phyloP scores from a whole-genome alignment of 495 filamentous ascomycete species.

The Annulohypoxylon bovei region DNA sequence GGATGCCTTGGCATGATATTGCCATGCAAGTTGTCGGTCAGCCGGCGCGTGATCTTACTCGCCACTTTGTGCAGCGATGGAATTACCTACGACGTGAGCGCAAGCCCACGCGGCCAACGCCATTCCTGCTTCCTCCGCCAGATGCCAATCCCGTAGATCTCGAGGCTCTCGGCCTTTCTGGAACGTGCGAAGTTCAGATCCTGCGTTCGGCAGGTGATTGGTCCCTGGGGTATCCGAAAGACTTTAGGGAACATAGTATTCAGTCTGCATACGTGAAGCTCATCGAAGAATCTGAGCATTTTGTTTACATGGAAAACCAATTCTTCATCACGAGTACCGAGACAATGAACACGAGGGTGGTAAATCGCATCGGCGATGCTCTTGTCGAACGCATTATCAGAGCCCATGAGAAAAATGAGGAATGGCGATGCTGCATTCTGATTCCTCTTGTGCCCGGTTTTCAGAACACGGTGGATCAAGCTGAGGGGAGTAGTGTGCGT shows the following conservation, averaged over 20 bases:
- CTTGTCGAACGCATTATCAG: conserved; percentile 90
- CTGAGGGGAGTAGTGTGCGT: conserved; percentile 92
- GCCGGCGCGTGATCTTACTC: conserved; percentile 90
- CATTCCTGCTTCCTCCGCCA: conserved; percentile 90
- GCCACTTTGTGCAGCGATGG: conserved; percentile 99
- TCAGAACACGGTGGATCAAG: conserved; percentile 93
- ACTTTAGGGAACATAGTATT: conserved; percentile 90
- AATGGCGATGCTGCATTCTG: conserved; percentile 92
- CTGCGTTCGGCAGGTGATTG: conserved; percentile 88
- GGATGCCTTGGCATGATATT: conserved; percentile 99
- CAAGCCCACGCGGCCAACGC: conserved; percentile 92
- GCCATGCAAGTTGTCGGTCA: conserved; percentile 98
- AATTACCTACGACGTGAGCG: conserved; percentile 95
- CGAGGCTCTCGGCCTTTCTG: conserved; percentile 85
- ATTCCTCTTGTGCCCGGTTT: conserved; percentile 98
- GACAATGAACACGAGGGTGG: conserved; percentile 84
- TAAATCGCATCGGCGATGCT: conserved; percentile 95
- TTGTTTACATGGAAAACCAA: conserved; percentile 99
- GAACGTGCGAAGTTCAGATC: conserved; percentile 96
- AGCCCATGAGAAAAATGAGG: conserved; percentile 83
- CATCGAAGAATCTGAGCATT: conserved; percentile 94
- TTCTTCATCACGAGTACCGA: conserved; percentile 97
- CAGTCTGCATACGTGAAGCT: conserved; percentile 94
- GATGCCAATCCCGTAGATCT: conserved; percentile 88
- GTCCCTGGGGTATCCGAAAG: conserved; percentile 81